Evolutionary conservation across 2,329 filamentous ascomycete genomes (phyloP).

Genomic region (Scleromitrula shiraiana): DNA sequence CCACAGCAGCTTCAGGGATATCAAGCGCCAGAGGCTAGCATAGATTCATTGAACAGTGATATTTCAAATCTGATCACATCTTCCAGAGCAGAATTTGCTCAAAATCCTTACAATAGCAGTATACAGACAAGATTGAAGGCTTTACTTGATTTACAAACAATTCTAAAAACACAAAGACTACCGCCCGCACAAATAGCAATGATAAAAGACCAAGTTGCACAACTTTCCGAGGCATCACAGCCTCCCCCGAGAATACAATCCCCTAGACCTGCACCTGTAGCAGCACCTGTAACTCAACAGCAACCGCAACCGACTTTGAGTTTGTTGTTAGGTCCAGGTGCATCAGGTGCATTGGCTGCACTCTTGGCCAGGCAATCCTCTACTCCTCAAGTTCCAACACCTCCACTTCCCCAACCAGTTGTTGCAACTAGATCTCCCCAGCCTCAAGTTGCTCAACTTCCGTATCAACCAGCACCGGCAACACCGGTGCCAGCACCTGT

Average conservation of each 20-base stretch:
- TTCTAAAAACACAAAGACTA: conserved; percentile 70
- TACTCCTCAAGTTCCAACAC: conserved; percentile 43
- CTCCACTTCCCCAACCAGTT: conserved; percentile 32
- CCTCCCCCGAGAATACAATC: conserved; percentile 29
- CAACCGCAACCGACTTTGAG: conserved; percentile 40
- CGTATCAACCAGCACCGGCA: conserved; percentile 25
- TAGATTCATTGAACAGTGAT: conserved; percentile 74
- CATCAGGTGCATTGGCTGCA: conserved; percentile 39
- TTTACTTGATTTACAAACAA: conserved; percentile 73
- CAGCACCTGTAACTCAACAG: conserved; percentile 18
- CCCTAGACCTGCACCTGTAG: conserved; percentile 28
- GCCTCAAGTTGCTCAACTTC: conserved; percentile 34
- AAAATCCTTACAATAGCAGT: conserved; percentile 66
- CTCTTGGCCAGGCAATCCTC: conserved; percentile 46
- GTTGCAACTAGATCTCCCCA: conserved; percentile 44
- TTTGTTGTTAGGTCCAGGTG: conserved; percentile 39
- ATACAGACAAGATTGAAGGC: conserved; percentile 76
- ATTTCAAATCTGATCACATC: conserved; percentile 69
- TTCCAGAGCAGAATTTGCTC: conserved; percentile 65
- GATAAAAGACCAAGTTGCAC: conserved; percentile 77
- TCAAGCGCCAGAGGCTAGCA: conserved; percentile 43
- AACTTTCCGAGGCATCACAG: conserved; percentile 41
- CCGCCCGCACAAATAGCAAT: conserved; percentile 74
- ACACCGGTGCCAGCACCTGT: conserved; percentile 30
- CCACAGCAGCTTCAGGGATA: conserved; percentile 24